These are phyloP conservation scores for Candida mesenterica DNA, from an alignment of 1,139 yeast genomes.

Conservation along the genomic window DNA sequence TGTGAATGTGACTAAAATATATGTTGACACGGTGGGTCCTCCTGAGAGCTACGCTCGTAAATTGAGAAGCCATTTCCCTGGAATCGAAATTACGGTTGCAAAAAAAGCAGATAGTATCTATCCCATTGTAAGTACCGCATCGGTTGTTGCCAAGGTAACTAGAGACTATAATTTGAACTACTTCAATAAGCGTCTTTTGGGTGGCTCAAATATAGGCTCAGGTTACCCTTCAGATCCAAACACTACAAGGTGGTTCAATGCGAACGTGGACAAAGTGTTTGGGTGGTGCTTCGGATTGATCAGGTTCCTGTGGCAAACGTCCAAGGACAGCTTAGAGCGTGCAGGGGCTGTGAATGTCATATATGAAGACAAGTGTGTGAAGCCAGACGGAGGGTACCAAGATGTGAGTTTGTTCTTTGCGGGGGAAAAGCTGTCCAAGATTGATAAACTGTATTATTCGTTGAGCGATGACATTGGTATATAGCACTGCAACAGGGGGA, in stretches of 20 bases:
- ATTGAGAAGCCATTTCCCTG: slow-evolving; percentile 66
- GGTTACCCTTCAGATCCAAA: slow-evolving; percentile 95
- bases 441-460: slow-evolving; percentile 4
- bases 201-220: slow-evolving; percentile 60
- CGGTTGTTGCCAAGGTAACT: slow-evolving; percentile 96
- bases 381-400: slow-evolving; percentile 28
- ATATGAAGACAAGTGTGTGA: slow-evolving; percentile 39
- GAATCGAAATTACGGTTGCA: slow-evolving; percentile 74
- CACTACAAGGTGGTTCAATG: slow-evolving; percentile 70
- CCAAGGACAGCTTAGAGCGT: slow-evolving; percentile 65
- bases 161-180: slow-evolving; percentile 68
- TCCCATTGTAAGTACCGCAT: slow-evolving; percentile 93
- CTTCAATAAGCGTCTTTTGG: slow-evolving; percentile 22
- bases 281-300: slow-evolving; percentile 83
- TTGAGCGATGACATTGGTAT: slow-evolving; percentile 6
- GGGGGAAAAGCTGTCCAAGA: slow-evolving; percentile 4
- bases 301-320: slow-evolving; percentile 93
- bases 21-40: slow-evolving; percentile 96
- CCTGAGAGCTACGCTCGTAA: slow-evolving; percentile 81
- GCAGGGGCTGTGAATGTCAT: slow-evolving; percentile 45
- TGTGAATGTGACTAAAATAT: slow-evolving; percentile 66
- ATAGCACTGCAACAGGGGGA: too few species aligned
- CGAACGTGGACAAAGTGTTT: slow-evolving; percentile 64
- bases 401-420: slow-evolving; percentile 32
- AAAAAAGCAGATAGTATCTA: slow-evolving; percentile 94